Conservation (phyloP, 2,329 filamentous ascomycete species). For the Pseudogymnoascus sp. region DNA sequence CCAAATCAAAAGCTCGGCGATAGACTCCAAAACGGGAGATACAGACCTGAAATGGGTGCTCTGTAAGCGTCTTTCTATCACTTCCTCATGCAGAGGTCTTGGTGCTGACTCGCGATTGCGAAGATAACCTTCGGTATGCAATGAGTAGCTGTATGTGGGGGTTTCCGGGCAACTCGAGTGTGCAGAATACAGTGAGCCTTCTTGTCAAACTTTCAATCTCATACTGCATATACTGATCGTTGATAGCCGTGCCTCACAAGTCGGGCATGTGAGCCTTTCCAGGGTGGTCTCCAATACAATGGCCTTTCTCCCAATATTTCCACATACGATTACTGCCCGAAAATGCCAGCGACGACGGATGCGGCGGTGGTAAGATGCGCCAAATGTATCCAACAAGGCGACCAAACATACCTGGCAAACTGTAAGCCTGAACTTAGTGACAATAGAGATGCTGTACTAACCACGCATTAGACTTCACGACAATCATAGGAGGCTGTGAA, state of each 20-base stretch:
- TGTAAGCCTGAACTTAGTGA: not conserved
- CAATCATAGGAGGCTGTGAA: not conserved
- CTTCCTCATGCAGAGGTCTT: not conserved
- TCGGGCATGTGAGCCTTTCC: slow-evolving; percentile 43
- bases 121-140: slow-evolving; percentile 52
- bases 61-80: slow-evolving; percentile 36
- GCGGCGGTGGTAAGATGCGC: slow-evolving; percentile 7
- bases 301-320: slow-evolving; percentile 39
- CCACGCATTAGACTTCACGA: not conserved
- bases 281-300: slow-evolving; percentile 39
- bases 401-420: slow-evolving; percentile 19
- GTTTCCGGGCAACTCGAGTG: slow-evolving; percentile 34
- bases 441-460: not conserved
- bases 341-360: slow-evolving; percentile 28
- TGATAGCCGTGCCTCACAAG: slow-evolving; percentile 27
- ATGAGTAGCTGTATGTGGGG: slow-evolving; percentile 49
- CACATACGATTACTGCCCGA: slow-evolving; percentile 46
- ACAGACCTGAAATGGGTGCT: slow-evolving; percentile 47
- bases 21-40: slow-evolving; percentile 30
- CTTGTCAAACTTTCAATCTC: not conserved
- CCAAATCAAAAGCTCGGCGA: slow-evolving; percentile 42
- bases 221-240: not conserved
- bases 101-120: not conserved
- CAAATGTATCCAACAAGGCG: slow-evolving; percentile 34
- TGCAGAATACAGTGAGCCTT: slow-evolving; percentile 42